A percentile compares a stretch with the other conserved stretches of the same genome.
phyloP scores from a whole-genome alignment of 169 alveolate species.

The Plasmodium vinckei region DNA sequence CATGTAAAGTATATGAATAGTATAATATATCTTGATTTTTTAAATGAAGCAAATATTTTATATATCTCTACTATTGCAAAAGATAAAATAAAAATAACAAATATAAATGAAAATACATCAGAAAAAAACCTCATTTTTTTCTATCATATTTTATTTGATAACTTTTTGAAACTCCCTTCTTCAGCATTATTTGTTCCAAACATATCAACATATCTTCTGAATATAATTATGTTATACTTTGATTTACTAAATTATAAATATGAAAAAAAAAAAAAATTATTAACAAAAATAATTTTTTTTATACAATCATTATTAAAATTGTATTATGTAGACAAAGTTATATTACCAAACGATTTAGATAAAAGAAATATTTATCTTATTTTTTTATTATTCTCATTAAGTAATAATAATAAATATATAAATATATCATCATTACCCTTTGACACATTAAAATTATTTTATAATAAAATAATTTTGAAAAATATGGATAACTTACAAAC shows the following conservation, averaged over 20 bases:
- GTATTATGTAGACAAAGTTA: not conserved
- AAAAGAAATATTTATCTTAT: conserved; percentile 36
- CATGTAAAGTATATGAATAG: conserved; percentile 33
- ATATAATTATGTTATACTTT: not conserved
- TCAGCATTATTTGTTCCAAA: conserved; percentile 25
- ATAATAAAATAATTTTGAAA: conserved; percentile 10
- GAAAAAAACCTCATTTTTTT: not conserved
- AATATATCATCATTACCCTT: conserved; percentile 17
- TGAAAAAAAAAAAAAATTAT: not conserved
- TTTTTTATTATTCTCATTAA: not conserved
- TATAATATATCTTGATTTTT: conserved; percentile 20
- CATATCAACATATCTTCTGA: conserved; percentile 36
- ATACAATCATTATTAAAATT: conserved; percentile 2
- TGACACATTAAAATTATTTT: conserved; percentile 8
- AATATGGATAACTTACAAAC: not conserved
- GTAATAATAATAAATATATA: not conserved
- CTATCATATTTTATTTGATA: conserved; percentile 8
- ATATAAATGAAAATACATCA: not conserved
- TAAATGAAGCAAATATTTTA: conserved; percentile 17
- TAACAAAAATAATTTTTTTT: not conserved
- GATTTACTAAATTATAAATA: no score
- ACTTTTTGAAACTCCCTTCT: conserved; percentile 23
- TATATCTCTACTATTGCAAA: not conserved
- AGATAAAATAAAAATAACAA: not conserved
- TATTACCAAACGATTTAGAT: conserved; percentile 14